These are phyloP conservation scores for Pythium folliculosum DNA, from an alignment of 352 stramenopile species.

Conservation along the genomic window DNA sequence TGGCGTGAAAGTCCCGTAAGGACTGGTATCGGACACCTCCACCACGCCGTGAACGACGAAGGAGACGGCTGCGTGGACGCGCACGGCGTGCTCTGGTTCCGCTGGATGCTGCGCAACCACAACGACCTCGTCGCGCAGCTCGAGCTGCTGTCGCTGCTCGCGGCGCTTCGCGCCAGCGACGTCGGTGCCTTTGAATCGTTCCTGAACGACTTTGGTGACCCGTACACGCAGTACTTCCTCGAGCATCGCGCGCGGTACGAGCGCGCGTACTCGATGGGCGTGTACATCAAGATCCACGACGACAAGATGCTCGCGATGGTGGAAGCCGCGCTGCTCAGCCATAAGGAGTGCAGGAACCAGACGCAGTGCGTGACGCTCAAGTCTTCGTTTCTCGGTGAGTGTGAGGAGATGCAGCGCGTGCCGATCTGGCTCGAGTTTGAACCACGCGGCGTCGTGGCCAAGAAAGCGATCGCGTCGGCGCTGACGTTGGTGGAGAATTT, in stretches of 20 bases:
- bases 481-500: background rate
- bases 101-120: slow-evolving; percentile 1
- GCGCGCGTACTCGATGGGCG: slow-evolving; percentile 2
- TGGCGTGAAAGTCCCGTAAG: background rate
- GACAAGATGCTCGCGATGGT: background rate
- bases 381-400: background rate
- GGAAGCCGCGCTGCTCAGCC: background rate
- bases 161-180: background rate
- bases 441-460: background rate
- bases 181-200: background rate
- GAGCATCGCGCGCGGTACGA: slow-evolving; percentile 2
- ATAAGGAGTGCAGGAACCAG: background rate
- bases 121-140: background rate
- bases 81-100: slow-evolving; percentile 16
- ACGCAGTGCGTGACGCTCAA: background rate
- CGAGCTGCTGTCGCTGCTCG: slow-evolving; percentile 11
- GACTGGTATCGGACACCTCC: background rate
- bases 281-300: slow-evolving; percentile 13
- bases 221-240: slow-evolving; percentile 10
- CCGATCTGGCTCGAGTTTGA: slow-evolving; percentile 4
- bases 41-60: slow-evolving; percentile 13
- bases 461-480: background rate
- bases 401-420: background rate
- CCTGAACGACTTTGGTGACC: background rate
- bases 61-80: slow-evolving; percentile 11